Evolutionary conservation across 495 filamentous ascomycete genomes (phyloP).

Genomic region (Daldinia bambusicola): DNA sequence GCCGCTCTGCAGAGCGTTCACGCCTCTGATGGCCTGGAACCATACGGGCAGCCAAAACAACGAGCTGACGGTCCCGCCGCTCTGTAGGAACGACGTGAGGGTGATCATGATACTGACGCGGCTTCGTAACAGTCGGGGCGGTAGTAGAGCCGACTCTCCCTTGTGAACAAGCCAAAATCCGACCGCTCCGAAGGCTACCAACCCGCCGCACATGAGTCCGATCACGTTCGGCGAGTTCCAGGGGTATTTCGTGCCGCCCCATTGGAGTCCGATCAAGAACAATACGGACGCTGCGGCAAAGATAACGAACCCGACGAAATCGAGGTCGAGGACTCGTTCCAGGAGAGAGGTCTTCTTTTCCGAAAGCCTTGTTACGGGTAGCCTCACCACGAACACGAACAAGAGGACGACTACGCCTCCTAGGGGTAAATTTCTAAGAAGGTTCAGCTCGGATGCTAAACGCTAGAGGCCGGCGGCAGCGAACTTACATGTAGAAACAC

Average conservation of each 20-base stretch:
- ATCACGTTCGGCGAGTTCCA: slow-evolving; percentile 57
- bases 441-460: background rate
- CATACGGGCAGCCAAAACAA: slow-evolving; percentile 67
- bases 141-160: slow-evolving; percentile 57
- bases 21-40: slow-evolving; percentile 70
- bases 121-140: slow-evolving; percentile 39
- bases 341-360: slow-evolving; percentile 10
- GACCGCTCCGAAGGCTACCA: slow-evolving; percentile 49
- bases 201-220: slow-evolving; percentile 57
- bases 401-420: slow-evolving; percentile 34
- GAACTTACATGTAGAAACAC: slow-evolving; percentile 55
- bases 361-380: slow-evolving; percentile 32
- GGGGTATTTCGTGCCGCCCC: slow-evolving; percentile 57
- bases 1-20: slow-evolving; percentile 59
- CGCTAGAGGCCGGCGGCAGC: background rate
- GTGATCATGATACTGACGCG: slow-evolving; percentile 46
- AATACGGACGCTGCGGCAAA: slow-evolving; percentile 58
- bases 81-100: slow-evolving; percentile 40
- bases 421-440: slow-evolving; percentile 32
- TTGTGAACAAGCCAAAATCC: slow-evolving; percentile 58
- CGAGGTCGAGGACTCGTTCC: slow-evolving; percentile 49
- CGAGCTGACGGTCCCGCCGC: slow-evolving; percentile 33
- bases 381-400: slow-evolving; percentile 32
- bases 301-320: slow-evolving; percentile 59
- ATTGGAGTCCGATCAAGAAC: slow-evolving; percentile 62